Percentiles rank a stretch among this genome's conserved stretches.
These are phyloP conservation scores for Raffaelea ambrosiae DNA, from an alignment of 2,329 filamentous ascomycete genomes.

Conservation along the genomic window DNA sequence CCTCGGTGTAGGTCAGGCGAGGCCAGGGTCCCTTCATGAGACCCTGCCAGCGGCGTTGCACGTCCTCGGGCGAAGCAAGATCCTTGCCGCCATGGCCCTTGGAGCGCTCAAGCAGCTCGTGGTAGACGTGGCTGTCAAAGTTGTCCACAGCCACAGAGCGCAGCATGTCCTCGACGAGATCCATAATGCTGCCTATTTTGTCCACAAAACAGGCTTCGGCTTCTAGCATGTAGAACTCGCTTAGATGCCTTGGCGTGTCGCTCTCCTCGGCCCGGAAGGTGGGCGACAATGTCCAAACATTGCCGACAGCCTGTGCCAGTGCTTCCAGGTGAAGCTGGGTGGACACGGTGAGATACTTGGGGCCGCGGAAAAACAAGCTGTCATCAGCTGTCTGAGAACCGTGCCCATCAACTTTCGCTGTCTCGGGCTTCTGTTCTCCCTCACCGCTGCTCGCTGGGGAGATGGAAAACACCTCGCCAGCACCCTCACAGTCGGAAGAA, in stretches of 20 bases:
- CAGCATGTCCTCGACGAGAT: slow-evolving; percentile 72
- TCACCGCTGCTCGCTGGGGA: slow-evolving; percentile 17
- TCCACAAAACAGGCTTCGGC: slow-evolving; percentile 77
- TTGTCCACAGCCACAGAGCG: slow-evolving; percentile 37
- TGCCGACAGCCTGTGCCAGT: slow-evolving; percentile 75
- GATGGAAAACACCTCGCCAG: slow-evolving; percentile 84
- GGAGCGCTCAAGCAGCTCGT: slow-evolving; percentile 32
- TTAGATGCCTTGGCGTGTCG: slow-evolving; percentile 87
- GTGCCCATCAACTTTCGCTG: no score
- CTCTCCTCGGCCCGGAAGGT: slow-evolving; percentile 91
- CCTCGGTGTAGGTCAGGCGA: slow-evolving; percentile 73
- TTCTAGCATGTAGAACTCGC: slow-evolving; percentile 98
- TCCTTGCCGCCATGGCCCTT: slow-evolving; percentile 33
- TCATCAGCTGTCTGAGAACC: not conserved
- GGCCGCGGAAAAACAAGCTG: slow-evolving; percentile 64
- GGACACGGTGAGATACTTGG: slow-evolving; percentile 95
- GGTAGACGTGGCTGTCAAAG: slow-evolving; percentile 29
- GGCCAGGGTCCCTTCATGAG: slow-evolving; percentile 58
- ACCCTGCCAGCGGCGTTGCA: slow-evolving; percentile 65
- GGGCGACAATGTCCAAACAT: slow-evolving; percentile 89
- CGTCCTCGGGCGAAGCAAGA: slow-evolving; percentile 33
- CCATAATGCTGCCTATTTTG: slow-evolving; percentile 62
- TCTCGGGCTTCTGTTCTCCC: not conserved
- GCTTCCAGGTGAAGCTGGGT: slow-evolving; percentile 92
- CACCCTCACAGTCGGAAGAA: slow-evolving; percentile 94